A percentile compares a stretch with the other conserved stretches of the same genome.
Evolutionary conservation across 23 red algal genomes (phyloP).

Genomic region (Gracilaria domingensis): DNA sequence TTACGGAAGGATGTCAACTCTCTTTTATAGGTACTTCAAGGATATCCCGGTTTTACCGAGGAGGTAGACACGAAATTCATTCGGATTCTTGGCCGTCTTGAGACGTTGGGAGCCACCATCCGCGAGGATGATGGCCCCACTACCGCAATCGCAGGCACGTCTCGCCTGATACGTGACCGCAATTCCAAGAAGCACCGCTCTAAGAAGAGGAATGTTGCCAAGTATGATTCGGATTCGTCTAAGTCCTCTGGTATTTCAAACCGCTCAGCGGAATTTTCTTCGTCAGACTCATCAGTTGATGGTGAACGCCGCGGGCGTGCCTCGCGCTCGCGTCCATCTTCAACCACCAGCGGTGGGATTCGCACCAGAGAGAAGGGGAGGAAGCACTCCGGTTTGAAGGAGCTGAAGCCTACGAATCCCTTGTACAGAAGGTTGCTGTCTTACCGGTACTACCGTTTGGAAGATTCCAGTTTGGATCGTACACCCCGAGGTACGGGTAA

Average conservation of each 20-base stretch:
- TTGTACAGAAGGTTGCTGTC: background rate
- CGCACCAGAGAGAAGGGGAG: background rate
- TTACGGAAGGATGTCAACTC: background rate
- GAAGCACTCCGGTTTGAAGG: background rate
- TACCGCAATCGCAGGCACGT: too few relatives aligned
- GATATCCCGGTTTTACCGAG: background rate
- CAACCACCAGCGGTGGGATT: background rate
- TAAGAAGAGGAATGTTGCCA: background rate
- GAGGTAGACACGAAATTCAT: background rate
- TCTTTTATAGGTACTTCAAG: background rate
- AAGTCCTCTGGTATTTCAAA: background rate
- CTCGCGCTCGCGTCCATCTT: too few relatives aligned
- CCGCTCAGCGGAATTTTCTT: background rate
- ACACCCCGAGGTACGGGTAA: background rate
- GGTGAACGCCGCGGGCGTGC: background rate
- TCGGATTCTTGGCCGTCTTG: background rate
- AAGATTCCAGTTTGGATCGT: constrained; percentile 10
- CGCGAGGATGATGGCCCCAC: too few relatives aligned
- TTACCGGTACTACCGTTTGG: constrained; percentile 19
- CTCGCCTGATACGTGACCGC: background rate
- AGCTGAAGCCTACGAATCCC: background rate
- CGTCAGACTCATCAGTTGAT: background rate
- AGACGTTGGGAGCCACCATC: background rate
- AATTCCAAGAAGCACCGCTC: background rate
- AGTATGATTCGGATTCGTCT: background rate